These are phyloP conservation scores for Mentha longifolia DNA, from an alignment of 257 asterid genomes.

Conservation along the genomic window DNA sequence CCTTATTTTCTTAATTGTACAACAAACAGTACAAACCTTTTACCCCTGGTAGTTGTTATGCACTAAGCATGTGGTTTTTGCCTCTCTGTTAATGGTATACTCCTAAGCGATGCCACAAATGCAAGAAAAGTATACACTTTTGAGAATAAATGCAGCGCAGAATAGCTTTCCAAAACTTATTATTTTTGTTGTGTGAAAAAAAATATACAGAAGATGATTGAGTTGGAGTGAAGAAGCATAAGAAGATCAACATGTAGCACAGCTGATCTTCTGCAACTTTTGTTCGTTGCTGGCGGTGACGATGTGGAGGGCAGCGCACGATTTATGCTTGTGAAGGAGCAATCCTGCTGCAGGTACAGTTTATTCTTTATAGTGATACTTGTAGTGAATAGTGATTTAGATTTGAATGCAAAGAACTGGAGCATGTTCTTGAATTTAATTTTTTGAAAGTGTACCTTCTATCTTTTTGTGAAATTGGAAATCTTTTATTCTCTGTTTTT, in stretches of 20 bases:
- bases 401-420: slow-evolving; percentile 31
- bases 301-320: slow-evolving; percentile 11
- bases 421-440: slow-evolving; percentile 21
- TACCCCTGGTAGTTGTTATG: background rate
- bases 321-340: slow-evolving; percentile 5
- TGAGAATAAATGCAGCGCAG: too few species aligned
- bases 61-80: too few species aligned
- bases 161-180: background rate
- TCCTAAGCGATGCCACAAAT: background rate
- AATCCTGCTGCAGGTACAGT: background rate
- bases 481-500: background rate
- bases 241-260: background rate
- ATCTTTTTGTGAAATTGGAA: too few species aligned
- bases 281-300: too few species aligned
- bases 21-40: background rate
- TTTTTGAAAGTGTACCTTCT: slow-evolving; percentile 13
- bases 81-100: background rate
- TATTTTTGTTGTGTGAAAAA: slow-evolving; percentile 8
- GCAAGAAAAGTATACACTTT: too few species aligned
- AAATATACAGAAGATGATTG: slow-evolving; percentile 50
- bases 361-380: background rate
- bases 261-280: slow-evolving; percentile 12
- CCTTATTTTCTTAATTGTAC: background rate
- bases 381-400: slow-evolving; percentile 24
- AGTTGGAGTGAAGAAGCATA: slow-evolving; percentile 14